Base-by-base conservation (phyloP, 2,329 filamentous ascomycete species). In the Microdochium trichocladiopsis region DNA sequence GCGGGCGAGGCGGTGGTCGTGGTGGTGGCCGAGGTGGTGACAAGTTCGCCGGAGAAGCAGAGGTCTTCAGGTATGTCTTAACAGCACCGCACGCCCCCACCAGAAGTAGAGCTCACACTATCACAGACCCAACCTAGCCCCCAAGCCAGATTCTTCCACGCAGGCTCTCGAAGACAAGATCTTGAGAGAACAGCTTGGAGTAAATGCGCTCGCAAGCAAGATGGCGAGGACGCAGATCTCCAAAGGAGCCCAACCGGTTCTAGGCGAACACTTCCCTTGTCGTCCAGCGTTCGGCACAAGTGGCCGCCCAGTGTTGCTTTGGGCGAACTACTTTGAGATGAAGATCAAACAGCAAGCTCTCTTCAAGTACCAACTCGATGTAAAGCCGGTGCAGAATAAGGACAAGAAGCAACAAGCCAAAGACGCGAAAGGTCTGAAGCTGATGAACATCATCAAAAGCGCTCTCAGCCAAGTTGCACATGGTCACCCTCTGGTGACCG, bases 311-410 rank as follows among this genome's bases (percentile, higher is more conserved):
- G 71, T 79, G 2, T 58, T 66, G 2, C 65, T 83, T 0, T 82
- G 77, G 76, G 68, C 78, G 4, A 83, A 83, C 61, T 82, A 78
- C 57, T 82, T 79, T 57, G 65, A 65, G 1, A 53, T 83, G 48
- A 59, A 67, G 6, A 56, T 76, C 8, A 68, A 69, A 41, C 59
- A 64, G 0, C 59, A 66, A n/a, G n/a, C n/a, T n/a, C n/a, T n/a
- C n/a, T n/a, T n/a, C n/a, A n/a, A n/a, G n/a, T n/a, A n/a, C n/a
- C 68, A 66, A 2, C 54, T 82, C 10, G 63, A 69, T 1, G 69
- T 73, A 11, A 58, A 54, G 45, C 51, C 49, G 18, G 47, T 57
- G 50, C 9, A 50, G 47, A 33, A 25, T 22, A 53, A 55, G 16
- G 25, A 22, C 14, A 57, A 52, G 47, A 47, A 47, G 43, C 43